Evolutionary conservation across 2,329 filamentous ascomycete species (phyloP).

Genomic region (Colletotrichum sp.): DNA sequence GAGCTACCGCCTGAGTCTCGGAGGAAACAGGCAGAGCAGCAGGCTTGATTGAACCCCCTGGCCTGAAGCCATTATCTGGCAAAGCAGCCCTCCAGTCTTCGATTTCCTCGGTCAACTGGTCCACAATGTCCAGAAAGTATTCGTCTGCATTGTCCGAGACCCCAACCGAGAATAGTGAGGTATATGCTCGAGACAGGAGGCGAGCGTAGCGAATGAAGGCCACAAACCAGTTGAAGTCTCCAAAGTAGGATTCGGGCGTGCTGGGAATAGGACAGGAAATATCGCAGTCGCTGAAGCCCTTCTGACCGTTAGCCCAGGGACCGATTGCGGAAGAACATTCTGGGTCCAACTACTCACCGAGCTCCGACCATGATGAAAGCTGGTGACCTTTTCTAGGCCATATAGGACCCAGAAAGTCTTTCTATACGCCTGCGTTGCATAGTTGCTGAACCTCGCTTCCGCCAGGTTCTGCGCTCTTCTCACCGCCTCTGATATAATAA

Average conservation of each 20-base stretch:
- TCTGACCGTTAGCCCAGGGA: conserved; percentile 5
- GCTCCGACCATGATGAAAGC: conserved; percentile 31
- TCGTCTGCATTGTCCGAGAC: conserved; percentile 26
- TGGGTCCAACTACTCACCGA: conserved; percentile 31
- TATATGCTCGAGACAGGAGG: conserved; percentile 35
- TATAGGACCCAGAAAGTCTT: conserved; percentile 46
- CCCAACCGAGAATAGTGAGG: conserved; percentile 37
- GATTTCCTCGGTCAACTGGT: conserved; percentile 29
- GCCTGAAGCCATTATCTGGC: conserved; percentile 23
- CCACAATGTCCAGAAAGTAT: conserved; percentile 29
- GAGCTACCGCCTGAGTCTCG: background rate
- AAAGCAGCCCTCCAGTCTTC: conserved; percentile 32
- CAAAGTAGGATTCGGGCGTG: conserved; percentile 33
- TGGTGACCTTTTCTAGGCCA: conserved; percentile 38
- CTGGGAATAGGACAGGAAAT: conserved; percentile 38
- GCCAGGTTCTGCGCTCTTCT: conserved; percentile 33
- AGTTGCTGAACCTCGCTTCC: conserved; percentile 22
- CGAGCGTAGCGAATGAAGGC: conserved; percentile 32
- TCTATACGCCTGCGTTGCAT: conserved; percentile 24
- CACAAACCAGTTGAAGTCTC: conserved; percentile 39
- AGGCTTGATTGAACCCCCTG: conserved; percentile 13
- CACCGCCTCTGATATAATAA: conserved; percentile 33
- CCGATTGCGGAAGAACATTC: background rate
- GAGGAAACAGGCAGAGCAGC: conserved; percentile 2
- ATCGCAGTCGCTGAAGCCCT: conserved; percentile 40